Conservation (phyloP, 2,329 filamentous ascomycete genomes). For the Fulvia fulva region DNA sequence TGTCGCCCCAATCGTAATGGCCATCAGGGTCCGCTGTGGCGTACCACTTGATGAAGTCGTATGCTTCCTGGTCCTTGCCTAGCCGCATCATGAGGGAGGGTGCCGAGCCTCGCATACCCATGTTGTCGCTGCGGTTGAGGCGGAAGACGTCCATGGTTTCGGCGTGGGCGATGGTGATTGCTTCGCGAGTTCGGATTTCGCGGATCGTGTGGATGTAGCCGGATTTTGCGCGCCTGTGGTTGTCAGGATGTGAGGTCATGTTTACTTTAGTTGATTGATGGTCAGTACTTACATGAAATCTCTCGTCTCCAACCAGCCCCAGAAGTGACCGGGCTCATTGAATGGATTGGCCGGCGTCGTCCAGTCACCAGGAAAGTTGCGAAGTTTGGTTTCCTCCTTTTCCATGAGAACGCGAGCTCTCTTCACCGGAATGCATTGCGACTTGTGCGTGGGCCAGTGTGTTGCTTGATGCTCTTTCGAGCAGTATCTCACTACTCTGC, state of each 20-base stretch:
- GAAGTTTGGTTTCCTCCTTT: not conserved
- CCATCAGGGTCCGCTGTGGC: not conserved
- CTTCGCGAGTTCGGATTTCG: slow-evolving; percentile 5
- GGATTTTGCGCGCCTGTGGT: not conserved
- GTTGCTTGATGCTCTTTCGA: not conserved
- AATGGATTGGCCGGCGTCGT: not conserved
- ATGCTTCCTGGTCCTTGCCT: slow-evolving; percentile 9
- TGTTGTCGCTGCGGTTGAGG: slow-evolving; percentile 10
- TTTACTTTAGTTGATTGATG: too few relatives aligned
- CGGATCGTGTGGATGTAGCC: not conserved
- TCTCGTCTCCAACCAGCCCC: slow-evolving; percentile 4
- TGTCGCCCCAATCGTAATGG: slow-evolving; percentile 3
- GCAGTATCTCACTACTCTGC: not conserved
- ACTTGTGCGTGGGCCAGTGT: not conserved
- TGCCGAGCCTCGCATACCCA: slow-evolving; percentile 2
- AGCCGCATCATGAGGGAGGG: slow-evolving; percentile 8
- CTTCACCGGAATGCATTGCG: not conserved
- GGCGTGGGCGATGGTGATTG: not conserved
- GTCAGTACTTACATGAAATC: slow-evolving; percentile 5
- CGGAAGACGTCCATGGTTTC: slow-evolving; percentile 1
- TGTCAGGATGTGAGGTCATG: too few relatives aligned
- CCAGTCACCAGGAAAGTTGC: not conserved
- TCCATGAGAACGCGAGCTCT: not conserved
- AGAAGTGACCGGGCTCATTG: slow-evolving; percentile 2
- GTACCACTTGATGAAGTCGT: slow-evolving; percentile 13